phyloP scores from a whole-genome alignment of 2,329 filamentous ascomycete genomes.

The Neonectria ditissima region DNA sequence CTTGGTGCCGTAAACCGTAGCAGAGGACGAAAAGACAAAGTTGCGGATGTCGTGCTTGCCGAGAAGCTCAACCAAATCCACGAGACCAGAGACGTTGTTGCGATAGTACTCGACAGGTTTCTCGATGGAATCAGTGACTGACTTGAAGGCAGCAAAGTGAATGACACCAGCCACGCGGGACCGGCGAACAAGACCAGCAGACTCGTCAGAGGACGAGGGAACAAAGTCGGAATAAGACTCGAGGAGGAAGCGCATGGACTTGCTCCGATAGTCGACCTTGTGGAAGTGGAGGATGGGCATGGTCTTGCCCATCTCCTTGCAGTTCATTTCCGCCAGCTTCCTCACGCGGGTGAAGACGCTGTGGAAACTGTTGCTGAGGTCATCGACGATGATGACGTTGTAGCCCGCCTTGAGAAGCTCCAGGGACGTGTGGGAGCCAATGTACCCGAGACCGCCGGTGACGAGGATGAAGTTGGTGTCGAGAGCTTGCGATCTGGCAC shows the following conservation, averaged over 20 bases:
- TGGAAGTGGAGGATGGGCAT: constrained; percentile 51
- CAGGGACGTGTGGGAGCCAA: constrained; percentile 66
- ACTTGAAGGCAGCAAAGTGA: constrained; percentile 76
- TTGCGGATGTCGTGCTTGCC: constrained; percentile 71
- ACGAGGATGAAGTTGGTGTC: constrained; percentile 55
- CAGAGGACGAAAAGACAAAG: constrained; percentile 76
- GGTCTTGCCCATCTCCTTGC: constrained; percentile 9
- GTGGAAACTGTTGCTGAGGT: constrained; percentile 57
- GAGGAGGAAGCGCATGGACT: constrained; percentile 51
- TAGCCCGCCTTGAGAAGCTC: constrained; percentile 66
- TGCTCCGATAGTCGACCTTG: constrained; percentile 54
- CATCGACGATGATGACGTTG: constrained; percentile 63
- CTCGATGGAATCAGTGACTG: constrained; percentile 72
- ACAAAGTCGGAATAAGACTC: constrained; percentile 48
- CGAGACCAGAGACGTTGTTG: constrained; percentile 74
- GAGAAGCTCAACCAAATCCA: constrained; percentile 69
- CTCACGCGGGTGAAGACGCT: constrained; percentile 32
- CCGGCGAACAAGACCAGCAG: constrained; percentile 9
- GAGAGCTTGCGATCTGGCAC: neutral
- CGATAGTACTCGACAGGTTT: constrained; percentile 72
- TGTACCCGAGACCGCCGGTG: constrained; percentile 66
- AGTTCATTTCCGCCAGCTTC: constrained; percentile 26
- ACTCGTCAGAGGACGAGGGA: constrained; percentile 17
- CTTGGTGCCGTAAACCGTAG: constrained; percentile 72
- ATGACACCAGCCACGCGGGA: constrained; percentile 63